Evolutionary conservation across 2,329 filamentous ascomycete species (phyloP).

Genomic region (Cordyceps sp.): DNA sequence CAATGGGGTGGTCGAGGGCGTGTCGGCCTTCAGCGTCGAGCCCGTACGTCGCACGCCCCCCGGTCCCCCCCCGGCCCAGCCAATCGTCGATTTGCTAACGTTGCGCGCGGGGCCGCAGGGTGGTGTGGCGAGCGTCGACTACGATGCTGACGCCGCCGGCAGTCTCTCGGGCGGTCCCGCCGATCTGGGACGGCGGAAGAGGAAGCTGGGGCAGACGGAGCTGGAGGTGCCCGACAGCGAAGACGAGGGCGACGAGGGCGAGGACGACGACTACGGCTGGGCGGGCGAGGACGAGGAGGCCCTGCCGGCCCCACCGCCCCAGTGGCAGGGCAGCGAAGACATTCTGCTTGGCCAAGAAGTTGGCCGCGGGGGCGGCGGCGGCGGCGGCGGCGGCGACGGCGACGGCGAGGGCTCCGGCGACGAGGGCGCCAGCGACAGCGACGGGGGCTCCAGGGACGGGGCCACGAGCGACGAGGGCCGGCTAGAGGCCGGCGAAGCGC

Average conservation of each 20-base stretch:
- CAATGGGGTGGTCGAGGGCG: constrained; percentile 20
- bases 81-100: background rate
- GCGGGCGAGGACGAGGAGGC: constrained; percentile 47
- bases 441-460: no score
- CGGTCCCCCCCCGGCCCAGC: background rate
- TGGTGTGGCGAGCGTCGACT: constrained; percentile 23
- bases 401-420: no score
- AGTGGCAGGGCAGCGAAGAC: constrained; percentile 53
- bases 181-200: constrained; percentile 33
- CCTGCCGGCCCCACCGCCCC: constrained; percentile 41
- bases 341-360: constrained; percentile 33
- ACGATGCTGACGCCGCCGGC: constrained; percentile 19
- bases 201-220: constrained; percentile 44
- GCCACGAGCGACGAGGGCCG: constrained; percentile 7
- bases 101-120: constrained; percentile 15
- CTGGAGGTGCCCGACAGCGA: constrained; percentile 46
- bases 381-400: no score
- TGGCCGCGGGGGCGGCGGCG: constrained; percentile 15
- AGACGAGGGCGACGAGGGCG: constrained; percentile 49
- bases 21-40: constrained; percentile 32
- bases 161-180: constrained; percentile 17
- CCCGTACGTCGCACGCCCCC: constrained; percentile 17
- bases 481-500: constrained; percentile 14
- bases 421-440: no score
- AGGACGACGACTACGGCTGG: constrained; percentile 59